Evolutionary conservation across 2,329 filamentous ascomycete genomes (phyloP).

Genomic region (Elsinoe perseae): DNA sequence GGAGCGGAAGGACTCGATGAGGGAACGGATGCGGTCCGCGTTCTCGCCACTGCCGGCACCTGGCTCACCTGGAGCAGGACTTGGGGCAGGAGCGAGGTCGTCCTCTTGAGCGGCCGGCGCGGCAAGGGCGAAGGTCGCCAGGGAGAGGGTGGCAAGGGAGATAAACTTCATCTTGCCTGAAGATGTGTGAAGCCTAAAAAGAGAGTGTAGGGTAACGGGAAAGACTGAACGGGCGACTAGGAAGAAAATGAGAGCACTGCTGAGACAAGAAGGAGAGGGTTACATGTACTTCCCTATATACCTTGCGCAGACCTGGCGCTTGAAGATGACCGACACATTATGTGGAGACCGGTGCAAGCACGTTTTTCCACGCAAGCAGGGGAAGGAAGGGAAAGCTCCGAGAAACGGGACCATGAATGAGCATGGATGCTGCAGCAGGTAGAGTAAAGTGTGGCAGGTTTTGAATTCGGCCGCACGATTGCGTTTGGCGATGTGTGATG

Average conservation of each 20-base stretch:
- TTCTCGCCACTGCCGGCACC: neutral
- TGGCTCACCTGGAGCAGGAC: neutral
- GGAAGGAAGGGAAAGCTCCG: neutral
- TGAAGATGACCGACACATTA: neutral
- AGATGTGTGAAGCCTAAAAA: conserved; percentile 4
- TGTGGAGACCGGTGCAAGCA: neutral
- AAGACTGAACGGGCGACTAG: conserved; percentile 1
- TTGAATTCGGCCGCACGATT: neutral
- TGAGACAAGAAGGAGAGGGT: neutral
- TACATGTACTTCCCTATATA: conserved; percentile 4
- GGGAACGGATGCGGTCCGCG: conserved; percentile 1
- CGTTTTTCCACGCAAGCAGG: conserved; percentile 8
- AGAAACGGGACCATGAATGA: neutral
- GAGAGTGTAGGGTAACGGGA: conserved; percentile 1
- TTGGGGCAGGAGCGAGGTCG: conserved; percentile 1
- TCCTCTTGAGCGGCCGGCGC: conserved; percentile 10
- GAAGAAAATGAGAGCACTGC: conserved; percentile 12
- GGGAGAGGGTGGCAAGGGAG: conserved; percentile 8
- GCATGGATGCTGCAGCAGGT: conserved; percentile 9
- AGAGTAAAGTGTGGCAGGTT: conserved; percentile 10
- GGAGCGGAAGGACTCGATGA: conserved; percentile 10
- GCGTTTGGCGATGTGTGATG: neutral
- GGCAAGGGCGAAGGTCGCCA: conserved; percentile 3
- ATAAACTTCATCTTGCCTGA: conserved; percentile 15
- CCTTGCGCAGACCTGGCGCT: neutral